These are phyloP conservation scores for Chlorella sp. DNA, from an alignment of 139 green algal species.

Conservation along the genomic window DNA sequence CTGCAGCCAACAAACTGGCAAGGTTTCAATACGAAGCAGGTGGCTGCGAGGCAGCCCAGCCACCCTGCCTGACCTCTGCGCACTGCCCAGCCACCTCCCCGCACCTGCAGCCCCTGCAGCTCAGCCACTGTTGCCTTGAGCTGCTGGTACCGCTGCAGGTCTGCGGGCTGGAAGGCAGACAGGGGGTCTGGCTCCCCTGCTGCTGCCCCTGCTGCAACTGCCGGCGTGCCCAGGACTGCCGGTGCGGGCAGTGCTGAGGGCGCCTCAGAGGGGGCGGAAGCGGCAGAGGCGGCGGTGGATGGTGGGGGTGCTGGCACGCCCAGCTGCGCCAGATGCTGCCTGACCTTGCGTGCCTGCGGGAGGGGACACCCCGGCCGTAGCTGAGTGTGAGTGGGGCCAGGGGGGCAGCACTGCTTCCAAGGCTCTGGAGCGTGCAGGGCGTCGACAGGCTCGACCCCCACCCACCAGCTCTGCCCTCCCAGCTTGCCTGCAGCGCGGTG, in stretches of 20 bases:
- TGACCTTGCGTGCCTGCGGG: neutral
- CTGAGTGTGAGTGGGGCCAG: too few species aligned
- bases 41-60: too few species aligned
- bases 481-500: conserved; percentile 2
- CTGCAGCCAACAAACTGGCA: too few species aligned
- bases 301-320: neutral
- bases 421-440: too few species aligned
- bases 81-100: too few species aligned
- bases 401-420: too few species aligned
- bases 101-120: neutral
- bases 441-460: too few species aligned
- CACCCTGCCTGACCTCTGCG: too few species aligned
- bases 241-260: neutral
- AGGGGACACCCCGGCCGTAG: too few species aligned
- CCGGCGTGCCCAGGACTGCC: neutral
- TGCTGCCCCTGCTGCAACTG: neutral
- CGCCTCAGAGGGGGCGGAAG: too few species aligned
- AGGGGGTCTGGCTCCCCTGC: neutral
- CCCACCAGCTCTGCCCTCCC: too few species aligned
- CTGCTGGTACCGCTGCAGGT: neutral
- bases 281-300: neutral
- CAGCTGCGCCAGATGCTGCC: neutral
- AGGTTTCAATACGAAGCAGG: too few species aligned
- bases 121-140: neutral
- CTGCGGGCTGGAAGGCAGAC: neutral